phyloP scores from a whole-genome alignment of 73 alveolate species.

The Diophrys sp. region DNA sequence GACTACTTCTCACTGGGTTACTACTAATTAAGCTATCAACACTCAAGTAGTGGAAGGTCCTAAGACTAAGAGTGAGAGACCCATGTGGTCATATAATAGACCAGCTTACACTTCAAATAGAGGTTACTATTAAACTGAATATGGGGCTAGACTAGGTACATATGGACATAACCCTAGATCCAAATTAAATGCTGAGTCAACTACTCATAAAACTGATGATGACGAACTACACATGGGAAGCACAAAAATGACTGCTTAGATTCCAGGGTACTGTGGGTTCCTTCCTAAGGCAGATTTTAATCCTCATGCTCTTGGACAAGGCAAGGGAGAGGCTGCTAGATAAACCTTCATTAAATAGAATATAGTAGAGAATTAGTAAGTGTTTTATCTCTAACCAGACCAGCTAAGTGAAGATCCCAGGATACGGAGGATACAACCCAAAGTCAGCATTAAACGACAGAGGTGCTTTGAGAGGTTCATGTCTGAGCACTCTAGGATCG shows the following conservation, averaged over 20 bases:
- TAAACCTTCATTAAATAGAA: conserved; percentile 45
- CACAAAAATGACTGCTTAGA: conserved; percentile 51
- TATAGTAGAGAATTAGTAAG: conserved; percentile 50
- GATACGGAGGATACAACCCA: conserved; percentile 66
- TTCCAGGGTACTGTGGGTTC: conserved; percentile 68
- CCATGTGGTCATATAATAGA: conserved; percentile 60
- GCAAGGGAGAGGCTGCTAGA: conserved; percentile 33
- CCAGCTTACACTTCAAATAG: conserved; percentile 47
- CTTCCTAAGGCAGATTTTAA: conserved; percentile 43
- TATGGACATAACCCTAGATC: conserved; percentile 64
- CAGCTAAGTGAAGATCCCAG: conserved; percentile 46
- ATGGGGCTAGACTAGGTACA: conserved; percentile 36
- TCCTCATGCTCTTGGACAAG: conserved; percentile 37
- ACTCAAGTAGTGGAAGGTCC: conserved; percentile 16
- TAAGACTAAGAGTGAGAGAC: conserved; percentile 35
- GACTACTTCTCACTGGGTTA: conserved; percentile 55
- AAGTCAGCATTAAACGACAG: conserved; percentile 59
- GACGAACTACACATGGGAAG: conserved; percentile 56
- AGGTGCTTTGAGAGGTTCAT: conserved; percentile 48
- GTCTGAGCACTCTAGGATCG: conserved; percentile 51
- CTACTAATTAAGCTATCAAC: conserved; percentile 34
- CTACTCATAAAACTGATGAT: conserved; percentile 9
- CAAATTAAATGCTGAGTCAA: conserved; percentile 34
- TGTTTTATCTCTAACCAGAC: neutral
- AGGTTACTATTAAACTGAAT: conserved; percentile 44